These are phyloP conservation scores for Eleusine indica DNA, from an alignment of 176 grass and related monocot species.

Conservation along the genomic window DNA sequence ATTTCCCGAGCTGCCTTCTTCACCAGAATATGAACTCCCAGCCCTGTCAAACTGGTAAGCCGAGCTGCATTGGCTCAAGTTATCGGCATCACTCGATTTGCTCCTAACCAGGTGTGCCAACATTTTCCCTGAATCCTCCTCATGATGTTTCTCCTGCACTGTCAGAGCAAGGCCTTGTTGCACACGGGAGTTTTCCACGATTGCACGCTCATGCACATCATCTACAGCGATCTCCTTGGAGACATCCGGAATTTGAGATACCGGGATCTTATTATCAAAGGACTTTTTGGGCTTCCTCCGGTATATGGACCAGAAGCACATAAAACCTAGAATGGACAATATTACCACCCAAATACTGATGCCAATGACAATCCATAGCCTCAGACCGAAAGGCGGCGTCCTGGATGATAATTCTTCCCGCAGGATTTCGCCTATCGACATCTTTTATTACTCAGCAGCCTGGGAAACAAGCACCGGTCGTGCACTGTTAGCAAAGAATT, in stretches of 20 bases:
- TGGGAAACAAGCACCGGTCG: not conserved
- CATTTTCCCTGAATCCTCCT: conserved; percentile 58
- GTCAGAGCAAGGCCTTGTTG: conserved; percentile 38
- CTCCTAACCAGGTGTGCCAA: conserved; percentile 54
- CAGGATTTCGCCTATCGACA: conserved; percentile 55
- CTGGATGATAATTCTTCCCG: conserved; percentile 49
- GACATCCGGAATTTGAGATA: conserved; percentile 68
- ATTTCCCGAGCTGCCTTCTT: conserved; percentile 62
- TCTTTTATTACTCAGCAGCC: conserved; percentile 41
- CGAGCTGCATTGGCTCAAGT: conserved; percentile 75
- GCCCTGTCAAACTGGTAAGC: conserved; percentile 55
- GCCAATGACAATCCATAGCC: conserved; percentile 76
- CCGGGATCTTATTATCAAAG: conserved; percentile 36
- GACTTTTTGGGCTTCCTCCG: conserved; percentile 51
- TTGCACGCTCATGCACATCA: conserved; percentile 43
- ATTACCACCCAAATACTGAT: conserved; percentile 57
- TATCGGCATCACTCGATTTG: conserved; percentile 73
- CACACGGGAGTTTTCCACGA: conserved; percentile 39
- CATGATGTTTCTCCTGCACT: conserved; percentile 42
- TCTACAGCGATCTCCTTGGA: conserved; percentile 80
- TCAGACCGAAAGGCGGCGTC: conserved; percentile 71
- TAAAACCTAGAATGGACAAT: conserved; percentile 56
- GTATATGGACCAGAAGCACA: conserved; percentile 65
- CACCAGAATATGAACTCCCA: conserved; percentile 57
- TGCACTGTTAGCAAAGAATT: not conserved